Conservation (phyloP, 495 filamentous ascomycete genomes). For the Neurospora sp. region DNA sequence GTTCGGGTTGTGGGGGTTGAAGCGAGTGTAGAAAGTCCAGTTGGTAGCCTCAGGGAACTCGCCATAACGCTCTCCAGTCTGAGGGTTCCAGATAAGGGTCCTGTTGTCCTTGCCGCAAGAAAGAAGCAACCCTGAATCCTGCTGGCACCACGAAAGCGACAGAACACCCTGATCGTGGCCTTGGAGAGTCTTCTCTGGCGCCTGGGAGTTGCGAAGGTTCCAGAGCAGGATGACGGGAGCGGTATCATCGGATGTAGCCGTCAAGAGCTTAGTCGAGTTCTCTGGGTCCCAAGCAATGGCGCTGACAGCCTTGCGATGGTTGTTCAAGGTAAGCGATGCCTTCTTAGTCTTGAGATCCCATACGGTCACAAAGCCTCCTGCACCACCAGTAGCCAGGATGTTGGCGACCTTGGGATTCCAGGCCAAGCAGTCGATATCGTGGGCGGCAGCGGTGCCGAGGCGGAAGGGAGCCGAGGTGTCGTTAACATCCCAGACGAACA, state of each 20-base stretch:
- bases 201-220: slow-evolving; percentile 94
- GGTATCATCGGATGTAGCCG: slow-evolving; percentile 83
- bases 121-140: slow-evolving; percentile 81
- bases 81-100: slow-evolving; percentile 92
- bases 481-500: slow-evolving; percentile 90
- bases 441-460: slow-evolving; percentile 74
- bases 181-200: slow-evolving; percentile 75
- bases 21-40: slow-evolving; percentile 94
- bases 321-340: slow-evolving; percentile 90
- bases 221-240: slow-evolving; percentile 83
- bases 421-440: slow-evolving; percentile 89
- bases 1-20: slow-evolving; percentile 86
- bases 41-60: slow-evolving; percentile 97
- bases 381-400: slow-evolving; percentile 90
- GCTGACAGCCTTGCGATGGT: slow-evolving; percentile 88
- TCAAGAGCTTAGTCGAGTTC: slow-evolving; percentile 85
- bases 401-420: slow-evolving; percentile 99
- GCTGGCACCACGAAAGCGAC: slow-evolving; percentile 90
- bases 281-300: slow-evolving; percentile 95
- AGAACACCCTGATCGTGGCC: slow-evolving; percentile 90
- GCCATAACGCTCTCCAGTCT: slow-evolving; percentile 73
- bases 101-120: slow-evolving; percentile 96
- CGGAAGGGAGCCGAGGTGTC: slow-evolving; percentile 80
- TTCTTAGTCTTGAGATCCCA: slow-evolving; percentile 98
- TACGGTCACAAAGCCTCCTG: slow-evolving; percentile 90